These are phyloP conservation scores for Neurospora tetraspora DNA, from an alignment of 495 filamentous ascomycete genomes.

Conservation along the genomic window DNA sequence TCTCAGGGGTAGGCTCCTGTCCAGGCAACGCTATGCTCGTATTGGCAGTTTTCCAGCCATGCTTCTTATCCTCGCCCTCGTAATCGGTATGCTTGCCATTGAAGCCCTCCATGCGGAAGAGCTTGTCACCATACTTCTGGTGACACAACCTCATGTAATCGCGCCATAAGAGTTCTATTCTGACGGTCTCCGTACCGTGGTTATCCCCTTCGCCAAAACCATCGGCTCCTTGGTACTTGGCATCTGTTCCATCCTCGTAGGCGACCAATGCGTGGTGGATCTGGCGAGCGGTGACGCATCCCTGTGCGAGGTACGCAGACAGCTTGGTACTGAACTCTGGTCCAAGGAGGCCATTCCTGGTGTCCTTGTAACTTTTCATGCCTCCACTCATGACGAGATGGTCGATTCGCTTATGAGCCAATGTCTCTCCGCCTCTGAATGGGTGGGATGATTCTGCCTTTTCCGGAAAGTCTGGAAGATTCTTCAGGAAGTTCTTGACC, in stretches of 20 bases:
- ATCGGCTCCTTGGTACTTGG: constrained; percentile 16
- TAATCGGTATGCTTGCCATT: constrained; percentile 28
- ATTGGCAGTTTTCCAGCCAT: constrained; percentile 28
- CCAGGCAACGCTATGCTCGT: constrained; percentile 9
- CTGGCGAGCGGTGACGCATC: constrained; percentile 57
- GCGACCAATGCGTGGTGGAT: constrained; percentile 49
- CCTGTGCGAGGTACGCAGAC: constrained; percentile 57
- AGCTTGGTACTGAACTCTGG: constrained; percentile 60
- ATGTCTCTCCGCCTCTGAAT: constrained; percentile 54
- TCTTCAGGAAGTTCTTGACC: constrained; percentile 24
- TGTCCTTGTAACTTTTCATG: constrained; percentile 51
- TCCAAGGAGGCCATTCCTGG: constrained; percentile 58
- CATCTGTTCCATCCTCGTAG: constrained; percentile 52
- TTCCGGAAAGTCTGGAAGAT: constrained; percentile 34
- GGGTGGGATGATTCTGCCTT: constrained; percentile 48
- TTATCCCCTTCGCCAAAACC: constrained; percentile 58
- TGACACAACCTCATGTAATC: constrained; percentile 67
- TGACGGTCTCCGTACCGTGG: constrained; percentile 53
- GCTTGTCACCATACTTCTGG: constrained; percentile 48
- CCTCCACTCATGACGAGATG: constrained; percentile 48
- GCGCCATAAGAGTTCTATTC: constrained; percentile 64
- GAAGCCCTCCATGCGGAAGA: constrained; percentile 54
- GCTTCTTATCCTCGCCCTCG: constrained; percentile 10
- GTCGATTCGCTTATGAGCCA: constrained; percentile 42
- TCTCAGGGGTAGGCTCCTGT: constrained; percentile 22